Percentiles rank a stretch among this genome's conserved stretches.
Evolutionary conservation across 345 rosid genomes (phyloP).

Genomic region (Kandelia obovata): DNA sequence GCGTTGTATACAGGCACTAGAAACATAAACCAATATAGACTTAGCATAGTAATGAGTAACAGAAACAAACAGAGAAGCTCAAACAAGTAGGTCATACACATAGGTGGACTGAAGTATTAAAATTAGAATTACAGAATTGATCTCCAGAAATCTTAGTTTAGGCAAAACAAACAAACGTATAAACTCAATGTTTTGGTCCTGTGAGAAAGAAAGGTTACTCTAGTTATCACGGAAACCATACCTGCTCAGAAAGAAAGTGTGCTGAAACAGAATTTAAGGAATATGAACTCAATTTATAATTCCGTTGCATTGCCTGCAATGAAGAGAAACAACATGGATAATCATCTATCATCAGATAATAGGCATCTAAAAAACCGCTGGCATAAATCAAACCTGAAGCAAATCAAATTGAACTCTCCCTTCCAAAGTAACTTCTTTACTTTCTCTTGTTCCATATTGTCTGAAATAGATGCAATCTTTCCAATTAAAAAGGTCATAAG

Average conservation of each 20-base stretch:
- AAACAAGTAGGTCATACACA: background rate
- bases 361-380: conserved; percentile 5
- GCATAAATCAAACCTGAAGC: conserved; percentile 63
- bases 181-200: background rate
- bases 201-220: background rate
- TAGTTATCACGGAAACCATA: conserved; percentile 21
- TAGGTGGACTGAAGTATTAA: background rate
- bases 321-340: conserved; percentile 13
- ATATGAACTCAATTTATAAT: conserved; percentile 91
- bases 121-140: background rate
- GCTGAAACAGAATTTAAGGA: conserved; percentile 96
- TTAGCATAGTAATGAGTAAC: background rate
- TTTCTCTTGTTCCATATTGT: conserved; percentile 88
- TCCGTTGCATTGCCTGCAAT: conserved; percentile 74
- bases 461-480: conserved; percentile 39
- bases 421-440: conserved; percentile 90
- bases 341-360: conserved; percentile 8
- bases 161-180: background rate
- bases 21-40: background rate
- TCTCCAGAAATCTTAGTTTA: background rate
- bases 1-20: background rate
- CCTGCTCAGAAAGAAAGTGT: conserved; percentile 98
- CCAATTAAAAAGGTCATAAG: background rate
- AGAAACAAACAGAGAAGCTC: background rate
- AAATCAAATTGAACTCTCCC: conserved; percentile 98